A percentile compares a stretch with the other conserved stretches of the same genome.
Evolutionary conservation across 495 filamentous ascomycete genomes (phyloP).

Genomic region (Podospora australis): DNA sequence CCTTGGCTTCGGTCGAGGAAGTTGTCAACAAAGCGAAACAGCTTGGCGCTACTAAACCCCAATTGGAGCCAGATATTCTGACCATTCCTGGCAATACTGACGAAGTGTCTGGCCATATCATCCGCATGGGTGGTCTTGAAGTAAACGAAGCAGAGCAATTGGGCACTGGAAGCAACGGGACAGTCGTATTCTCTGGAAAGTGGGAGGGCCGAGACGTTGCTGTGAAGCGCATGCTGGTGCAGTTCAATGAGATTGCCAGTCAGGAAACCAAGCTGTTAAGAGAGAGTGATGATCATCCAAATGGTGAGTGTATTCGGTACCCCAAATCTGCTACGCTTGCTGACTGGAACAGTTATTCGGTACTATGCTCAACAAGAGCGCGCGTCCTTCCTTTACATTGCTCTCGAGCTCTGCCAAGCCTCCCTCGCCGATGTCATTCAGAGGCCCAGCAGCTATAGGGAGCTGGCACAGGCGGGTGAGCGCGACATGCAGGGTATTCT

Average conservation of each 20-base stretch:
- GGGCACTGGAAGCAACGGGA: constrained; percentile 78
- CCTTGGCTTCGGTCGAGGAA: constrained; percentile 36
- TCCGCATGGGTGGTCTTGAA: constrained; percentile 66
- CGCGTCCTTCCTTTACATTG: constrained; percentile 91
- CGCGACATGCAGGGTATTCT: constrained; percentile 59
- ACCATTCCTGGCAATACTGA: constrained; percentile 42
- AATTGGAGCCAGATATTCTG: constrained; percentile 53
- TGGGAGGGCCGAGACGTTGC: constrained; percentile 90
- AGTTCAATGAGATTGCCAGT: constrained; percentile 90
- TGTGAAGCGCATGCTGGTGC: constrained; percentile 91
- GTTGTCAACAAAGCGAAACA: constrained; percentile 40
- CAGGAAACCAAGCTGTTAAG: constrained; percentile 86
- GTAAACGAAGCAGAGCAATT: constrained; percentile 68
- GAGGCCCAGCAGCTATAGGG: constrained; percentile 45
- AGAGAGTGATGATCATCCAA: constrained; percentile 90
- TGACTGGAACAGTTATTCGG: constrained; percentile 63
- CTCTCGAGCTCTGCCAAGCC: constrained; percentile 89
- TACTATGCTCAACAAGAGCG: constrained; percentile 89
- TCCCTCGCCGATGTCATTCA: constrained; percentile 85
- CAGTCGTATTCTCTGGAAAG: constrained; percentile 74
- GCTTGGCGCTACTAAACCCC: constrained; percentile 38
- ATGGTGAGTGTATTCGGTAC: constrained; percentile 41
- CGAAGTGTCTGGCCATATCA: constrained; percentile 51
- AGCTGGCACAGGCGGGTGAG: constrained; percentile 47
- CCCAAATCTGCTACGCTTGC: background rate